A percentile compares a stretch with the other conserved stretches of the same genome.
Conservation (phyloP, 2,329 filamentous ascomycete genomes). For the Phyllosticta capitalensis region DNA sequence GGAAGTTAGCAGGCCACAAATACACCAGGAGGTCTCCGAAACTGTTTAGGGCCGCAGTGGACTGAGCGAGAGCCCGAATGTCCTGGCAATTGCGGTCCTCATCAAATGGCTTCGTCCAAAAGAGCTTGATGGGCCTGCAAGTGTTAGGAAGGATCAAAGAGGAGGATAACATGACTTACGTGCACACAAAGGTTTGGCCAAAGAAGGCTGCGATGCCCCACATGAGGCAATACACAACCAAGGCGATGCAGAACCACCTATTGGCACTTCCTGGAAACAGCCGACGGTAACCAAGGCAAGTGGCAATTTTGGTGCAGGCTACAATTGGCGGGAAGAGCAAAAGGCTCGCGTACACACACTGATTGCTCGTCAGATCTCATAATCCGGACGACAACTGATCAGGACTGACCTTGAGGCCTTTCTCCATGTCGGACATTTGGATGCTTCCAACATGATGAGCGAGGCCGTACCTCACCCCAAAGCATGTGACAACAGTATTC, state of each 20-base stretch:
- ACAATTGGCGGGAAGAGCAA: slow-evolving; percentile 9
- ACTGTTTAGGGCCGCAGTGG: slow-evolving; percentile 15
- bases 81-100: slow-evolving; percentile 8
- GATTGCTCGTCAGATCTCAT: not conserved
- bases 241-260: slow-evolving; percentile 20
- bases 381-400: not conserved
- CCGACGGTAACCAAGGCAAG: slow-evolving; percentile 21
- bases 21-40: slow-evolving; percentile 14
- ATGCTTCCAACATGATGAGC: slow-evolving; percentile 17
- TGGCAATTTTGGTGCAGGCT: slow-evolving; percentile 18
- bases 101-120: not conserved
- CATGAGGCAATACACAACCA: slow-evolving; percentile 18
- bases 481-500: slow-evolving; percentile 19
- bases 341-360: slow-evolving; percentile 4
- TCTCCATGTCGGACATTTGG: not conserved
- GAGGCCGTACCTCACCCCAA: slow-evolving; percentile 18
- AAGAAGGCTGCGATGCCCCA: slow-evolving; percentile 18
- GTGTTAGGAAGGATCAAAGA: not conserved
- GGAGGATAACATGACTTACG: not conserved
- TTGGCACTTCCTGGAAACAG: slow-evolving; percentile 20
- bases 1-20: slow-evolving; percentile 16
- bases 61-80: slow-evolving; percentile 11
- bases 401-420: not conserved
- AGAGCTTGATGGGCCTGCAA: slow-evolving; percentile 11
- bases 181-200: slow-evolving; percentile 13